phyloP scores from a whole-genome alignment of 1,284 basidiomycete genomes.

The Malassezia sympodialis region DNA sequence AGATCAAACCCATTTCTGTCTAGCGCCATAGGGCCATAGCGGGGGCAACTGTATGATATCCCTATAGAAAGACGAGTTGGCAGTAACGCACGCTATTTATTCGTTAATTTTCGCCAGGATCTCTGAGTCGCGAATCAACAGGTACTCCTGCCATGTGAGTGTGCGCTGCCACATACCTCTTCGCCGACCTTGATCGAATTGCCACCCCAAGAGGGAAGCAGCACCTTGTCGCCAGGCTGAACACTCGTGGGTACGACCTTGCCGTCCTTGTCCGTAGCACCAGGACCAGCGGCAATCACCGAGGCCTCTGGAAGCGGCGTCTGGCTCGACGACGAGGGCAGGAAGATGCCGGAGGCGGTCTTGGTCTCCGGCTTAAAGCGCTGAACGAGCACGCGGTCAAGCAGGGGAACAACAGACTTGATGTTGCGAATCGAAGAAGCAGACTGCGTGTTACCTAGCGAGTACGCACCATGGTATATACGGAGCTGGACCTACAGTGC shows the following conservation, averaged over 20 bases:
- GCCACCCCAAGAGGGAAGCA: slow-evolving; percentile 91
- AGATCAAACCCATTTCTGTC: slow-evolving; percentile 83
- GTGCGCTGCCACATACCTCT: slow-evolving; percentile 59
- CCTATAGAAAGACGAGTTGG: not conserved
- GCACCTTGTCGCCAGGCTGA: slow-evolving; percentile 78
- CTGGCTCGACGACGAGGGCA: slow-evolving; percentile 73
- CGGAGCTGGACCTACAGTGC: not conserved
- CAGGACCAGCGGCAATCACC: slow-evolving; percentile 89
- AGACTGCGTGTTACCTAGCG: slow-evolving; percentile 54
- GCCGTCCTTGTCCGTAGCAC: slow-evolving; percentile 76
- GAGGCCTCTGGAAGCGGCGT: slow-evolving; percentile 86
- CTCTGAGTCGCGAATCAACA: slow-evolving; percentile 86
- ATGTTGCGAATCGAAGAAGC: slow-evolving; percentile 57
- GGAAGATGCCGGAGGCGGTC: slow-evolving; percentile 65
- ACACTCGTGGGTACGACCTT: slow-evolving; percentile 66
- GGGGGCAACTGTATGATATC: not conserved
- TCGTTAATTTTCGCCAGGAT: slow-evolving; percentile 95
- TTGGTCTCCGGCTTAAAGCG: slow-evolving; percentile 71
- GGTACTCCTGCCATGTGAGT: slow-evolving; percentile 63
- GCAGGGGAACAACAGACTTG: slow-evolving; percentile 76
- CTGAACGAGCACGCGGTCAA: slow-evolving; percentile 94
- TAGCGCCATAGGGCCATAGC: not conserved
- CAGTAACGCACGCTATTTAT: slow-evolving; percentile 50
- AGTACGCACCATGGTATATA: slow-evolving; percentile 10
- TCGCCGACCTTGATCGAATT: slow-evolving; percentile 93